Evolutionary conservation across 495 filamentous ascomycete species (phyloP).

Genomic region (Lasiosphaeria ovina): DNA sequence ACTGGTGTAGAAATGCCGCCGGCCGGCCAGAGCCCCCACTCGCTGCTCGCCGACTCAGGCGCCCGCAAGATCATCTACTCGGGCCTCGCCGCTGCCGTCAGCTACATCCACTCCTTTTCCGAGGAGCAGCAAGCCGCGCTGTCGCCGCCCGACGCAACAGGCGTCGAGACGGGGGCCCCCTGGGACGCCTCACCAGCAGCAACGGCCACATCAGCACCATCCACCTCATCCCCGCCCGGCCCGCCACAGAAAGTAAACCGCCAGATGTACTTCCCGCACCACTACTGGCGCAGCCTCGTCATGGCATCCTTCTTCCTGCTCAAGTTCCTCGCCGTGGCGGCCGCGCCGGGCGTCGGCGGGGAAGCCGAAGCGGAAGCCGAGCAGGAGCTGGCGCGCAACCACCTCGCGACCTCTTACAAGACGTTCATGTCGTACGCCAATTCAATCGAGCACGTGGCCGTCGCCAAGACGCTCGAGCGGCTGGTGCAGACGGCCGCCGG

Average conservation of each 20-base stretch:
- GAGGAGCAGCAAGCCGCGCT: neutral
- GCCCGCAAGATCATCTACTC: neutral
- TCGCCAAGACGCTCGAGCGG: neutral
- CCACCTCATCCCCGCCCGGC: too few species aligned
- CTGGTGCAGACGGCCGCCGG: neutral
- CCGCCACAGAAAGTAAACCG: neutral
- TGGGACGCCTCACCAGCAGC: too few species aligned
- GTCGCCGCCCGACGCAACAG: neutral
- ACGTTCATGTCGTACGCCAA: neutral
- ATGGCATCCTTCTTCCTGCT: neutral
- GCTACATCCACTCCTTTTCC: conserved; percentile 1
- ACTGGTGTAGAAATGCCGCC: neutral
- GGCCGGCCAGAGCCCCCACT: neutral
- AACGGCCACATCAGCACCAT: too few species aligned
- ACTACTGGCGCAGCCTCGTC: neutral
- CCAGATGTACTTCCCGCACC: conserved; percentile 1
- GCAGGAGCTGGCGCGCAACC: neutral
- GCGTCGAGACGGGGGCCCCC: neutral
- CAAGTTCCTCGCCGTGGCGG: neutral
- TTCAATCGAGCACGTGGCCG: neutral
- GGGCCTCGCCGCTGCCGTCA: neutral
- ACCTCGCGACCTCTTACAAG: neutral
- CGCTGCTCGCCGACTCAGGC: neutral
- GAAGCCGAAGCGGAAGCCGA: neutral
- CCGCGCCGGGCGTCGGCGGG: neutral